Evolutionary conservation across 306 rosid species (phyloP).

Genomic region (Acacia melanoxylon): DNA sequence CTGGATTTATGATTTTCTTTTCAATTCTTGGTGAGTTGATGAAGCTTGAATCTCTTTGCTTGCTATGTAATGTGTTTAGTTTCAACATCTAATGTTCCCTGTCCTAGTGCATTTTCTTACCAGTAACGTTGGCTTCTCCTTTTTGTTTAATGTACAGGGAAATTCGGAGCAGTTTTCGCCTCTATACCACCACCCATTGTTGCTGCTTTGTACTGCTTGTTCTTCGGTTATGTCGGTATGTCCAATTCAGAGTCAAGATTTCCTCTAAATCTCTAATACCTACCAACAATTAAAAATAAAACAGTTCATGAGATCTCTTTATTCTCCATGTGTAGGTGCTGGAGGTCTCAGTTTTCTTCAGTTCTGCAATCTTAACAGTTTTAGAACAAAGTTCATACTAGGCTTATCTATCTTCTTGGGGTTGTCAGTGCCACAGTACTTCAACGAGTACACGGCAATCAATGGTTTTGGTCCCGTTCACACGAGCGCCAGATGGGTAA

Average conservation of each 20-base stretch:
- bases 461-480: conserved; percentile 94
- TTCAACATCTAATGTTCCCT: neutral
- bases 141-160: conserved; percentile 48
- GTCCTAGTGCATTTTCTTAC: neutral
- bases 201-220: conserved; percentile 92
- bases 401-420: conserved; percentile 96
- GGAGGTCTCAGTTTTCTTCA: conserved; percentile 96
- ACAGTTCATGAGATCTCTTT: conserved; percentile 6
- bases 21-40: conserved; percentile 79
- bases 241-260: conserved; percentile 16
- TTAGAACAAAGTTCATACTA: conserved; percentile 80
- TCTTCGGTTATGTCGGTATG: conserved; percentile 97
- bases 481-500: conserved; percentile 90
- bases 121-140: neutral
- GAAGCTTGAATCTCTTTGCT: neutral
- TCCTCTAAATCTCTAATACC: neutral
- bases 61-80: neutral
- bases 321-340: conserved; percentile 42
- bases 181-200: conserved; percentile 90
- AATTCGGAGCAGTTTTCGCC: conserved; percentile 96
- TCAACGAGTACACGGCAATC: conserved; percentile 80
- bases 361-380: conserved; percentile 96
- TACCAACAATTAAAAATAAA: neutral
- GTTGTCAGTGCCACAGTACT: conserved; percentile 89
- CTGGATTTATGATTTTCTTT: conserved; percentile 99